A percentile compares a stretch with the other conserved stretches of the same genome.
Evolutionary conservation across 208 protist genomes (phyloP).

Genomic region (Trypanosoma congolense): DNA sequence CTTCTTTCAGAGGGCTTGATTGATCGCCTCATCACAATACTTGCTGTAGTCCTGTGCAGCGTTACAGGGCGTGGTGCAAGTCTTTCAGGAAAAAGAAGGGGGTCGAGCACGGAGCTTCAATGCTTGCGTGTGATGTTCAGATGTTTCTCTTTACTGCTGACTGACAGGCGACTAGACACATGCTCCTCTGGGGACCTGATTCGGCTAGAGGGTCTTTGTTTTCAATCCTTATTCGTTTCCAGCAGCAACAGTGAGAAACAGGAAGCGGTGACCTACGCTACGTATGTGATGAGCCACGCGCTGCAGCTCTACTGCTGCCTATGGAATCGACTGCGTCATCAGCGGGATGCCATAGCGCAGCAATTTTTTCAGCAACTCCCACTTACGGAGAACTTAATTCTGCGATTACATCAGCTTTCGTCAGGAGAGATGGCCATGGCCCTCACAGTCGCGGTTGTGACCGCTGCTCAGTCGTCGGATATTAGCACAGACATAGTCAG

Average conservation of each 20-base stretch:
- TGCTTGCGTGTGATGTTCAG: conserved; percentile 51
- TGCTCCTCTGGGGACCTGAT: conserved; percentile 45
- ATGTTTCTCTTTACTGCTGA: conserved; percentile 36
- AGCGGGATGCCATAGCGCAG: conserved; percentile 33
- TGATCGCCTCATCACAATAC: conserved; percentile 35
- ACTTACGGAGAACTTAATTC: conserved; percentile 29
- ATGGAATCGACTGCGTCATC: conserved; percentile 56
- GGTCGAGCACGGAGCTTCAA: conserved; percentile 35
- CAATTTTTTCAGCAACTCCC: conserved; percentile 55
- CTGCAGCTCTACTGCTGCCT: conserved; percentile 57
- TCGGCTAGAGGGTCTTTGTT: conserved; percentile 71
- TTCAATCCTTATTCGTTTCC: conserved; percentile 51
- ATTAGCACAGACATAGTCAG: conserved; percentile 20
- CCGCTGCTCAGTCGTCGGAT: conserved; percentile 67
- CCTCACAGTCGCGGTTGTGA: conserved; percentile 59
- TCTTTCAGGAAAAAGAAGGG: not conserved
- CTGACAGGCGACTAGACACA: conserved; percentile 33
- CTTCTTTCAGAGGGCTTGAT: conserved; percentile 38
- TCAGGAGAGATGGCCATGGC: conserved; percentile 43
- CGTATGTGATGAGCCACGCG: conserved; percentile 52
- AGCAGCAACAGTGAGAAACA: conserved; percentile 29
- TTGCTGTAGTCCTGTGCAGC: conserved; percentile 37
- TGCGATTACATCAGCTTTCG: conserved; percentile 30
- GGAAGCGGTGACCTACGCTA: conserved; percentile 34
- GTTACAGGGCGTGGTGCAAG: conserved; percentile 9